Conservation (phyloP, 2,329 filamentous ascomycete species). For the Rasamsonia emersonii region DNA sequence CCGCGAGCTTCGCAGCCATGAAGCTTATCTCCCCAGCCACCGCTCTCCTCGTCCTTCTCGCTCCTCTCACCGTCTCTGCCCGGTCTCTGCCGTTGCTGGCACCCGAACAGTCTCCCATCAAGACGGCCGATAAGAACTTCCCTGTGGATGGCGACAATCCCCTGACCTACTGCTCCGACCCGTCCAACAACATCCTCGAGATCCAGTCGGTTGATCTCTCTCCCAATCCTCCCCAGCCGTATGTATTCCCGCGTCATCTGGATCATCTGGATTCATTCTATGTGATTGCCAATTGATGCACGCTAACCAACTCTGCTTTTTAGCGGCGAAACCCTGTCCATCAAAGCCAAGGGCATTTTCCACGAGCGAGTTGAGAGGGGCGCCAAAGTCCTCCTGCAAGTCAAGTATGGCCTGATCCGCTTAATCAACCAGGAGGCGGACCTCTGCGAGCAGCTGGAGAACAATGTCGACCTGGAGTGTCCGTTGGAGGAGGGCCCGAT, state of each 20-base stretch:
- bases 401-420: conserved; percentile 91
- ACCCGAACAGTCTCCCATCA: conserved; percentile 41
- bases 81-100: conserved; percentile 41
- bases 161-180: conserved; percentile 66
- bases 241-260: conserved; percentile 35
- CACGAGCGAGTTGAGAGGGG: conserved; percentile 64
- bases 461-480: conserved; percentile 81
- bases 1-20: conserved; percentile 24
- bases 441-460: conserved; percentile 74
- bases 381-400: conserved; percentile 70
- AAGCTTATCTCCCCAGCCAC: conserved; percentile 29
- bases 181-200: conserved; percentile 59
- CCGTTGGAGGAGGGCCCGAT: conserved; percentile 74
- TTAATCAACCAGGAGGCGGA: conserved; percentile 74
- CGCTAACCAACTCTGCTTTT: conserved; percentile 13
- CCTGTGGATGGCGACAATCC: conserved; percentile 80
- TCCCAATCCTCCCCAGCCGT: conserved; percentile 85
- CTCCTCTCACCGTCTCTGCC: conserved; percentile 37
- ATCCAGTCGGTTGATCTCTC: conserved; percentile 72
- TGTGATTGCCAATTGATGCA: too few relatives aligned
- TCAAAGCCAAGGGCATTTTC: conserved; percentile 71
- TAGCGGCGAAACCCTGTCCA: conserved; percentile 60
- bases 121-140: conserved; percentile 44
- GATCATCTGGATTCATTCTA: conserved; percentile 3
- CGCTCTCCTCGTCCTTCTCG: conserved; percentile 35